Evolutionary conservation across 305 asterid genomes (phyloP).

Genomic region (Ilex paraguariensis): DNA sequence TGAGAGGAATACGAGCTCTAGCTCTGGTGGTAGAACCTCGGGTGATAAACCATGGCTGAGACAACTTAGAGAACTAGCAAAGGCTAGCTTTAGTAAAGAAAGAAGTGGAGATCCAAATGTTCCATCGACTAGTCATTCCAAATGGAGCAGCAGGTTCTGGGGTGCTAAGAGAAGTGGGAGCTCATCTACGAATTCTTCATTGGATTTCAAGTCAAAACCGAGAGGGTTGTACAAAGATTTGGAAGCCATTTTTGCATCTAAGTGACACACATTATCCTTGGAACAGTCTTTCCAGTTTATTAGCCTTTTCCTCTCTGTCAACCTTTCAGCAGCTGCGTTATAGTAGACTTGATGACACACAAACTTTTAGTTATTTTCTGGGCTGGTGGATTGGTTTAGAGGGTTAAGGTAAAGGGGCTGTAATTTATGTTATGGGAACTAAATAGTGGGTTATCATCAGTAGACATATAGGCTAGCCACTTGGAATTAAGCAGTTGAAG

Average conservation of each 20-base stretch:
- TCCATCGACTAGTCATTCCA: conserved; percentile 60
- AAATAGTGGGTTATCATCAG: too few species aligned
- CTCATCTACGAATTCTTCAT: conserved; percentile 57
- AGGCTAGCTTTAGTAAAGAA: conserved; percentile 71
- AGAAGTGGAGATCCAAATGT: conserved; percentile 38
- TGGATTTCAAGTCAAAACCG: conserved; percentile 62
- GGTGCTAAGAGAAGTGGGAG: conserved; percentile 64
- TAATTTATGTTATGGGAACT: too few species aligned
- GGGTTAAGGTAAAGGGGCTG: too few species aligned
- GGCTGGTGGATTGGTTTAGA: too few species aligned
- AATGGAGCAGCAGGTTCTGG: conserved; percentile 67
- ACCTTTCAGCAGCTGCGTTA: too few species aligned
- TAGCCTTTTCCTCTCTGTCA: background rate
- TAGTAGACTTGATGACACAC: too few species aligned
- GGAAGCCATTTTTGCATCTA: conserved; percentile 89
- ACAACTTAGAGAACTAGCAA: conserved; percentile 74
- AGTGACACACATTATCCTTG: conserved; percentile 21
- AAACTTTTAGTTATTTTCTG: too few species aligned
- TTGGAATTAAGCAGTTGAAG: too few species aligned
- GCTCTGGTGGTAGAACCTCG: conserved; percentile 57
- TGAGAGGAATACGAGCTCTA: conserved; percentile 38
- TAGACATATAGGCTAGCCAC: too few species aligned
- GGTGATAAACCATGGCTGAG: conserved; percentile 71
- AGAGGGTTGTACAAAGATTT: conserved; percentile 68
- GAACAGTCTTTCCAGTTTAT: background rate